A percentile compares a stretch with the other conserved stretches of the same genome.
These are phyloP conservation scores for Simplicillium sp. DNA, from an alignment of 2,329 filamentous ascomycete genomes.

Conservation along the genomic window DNA sequence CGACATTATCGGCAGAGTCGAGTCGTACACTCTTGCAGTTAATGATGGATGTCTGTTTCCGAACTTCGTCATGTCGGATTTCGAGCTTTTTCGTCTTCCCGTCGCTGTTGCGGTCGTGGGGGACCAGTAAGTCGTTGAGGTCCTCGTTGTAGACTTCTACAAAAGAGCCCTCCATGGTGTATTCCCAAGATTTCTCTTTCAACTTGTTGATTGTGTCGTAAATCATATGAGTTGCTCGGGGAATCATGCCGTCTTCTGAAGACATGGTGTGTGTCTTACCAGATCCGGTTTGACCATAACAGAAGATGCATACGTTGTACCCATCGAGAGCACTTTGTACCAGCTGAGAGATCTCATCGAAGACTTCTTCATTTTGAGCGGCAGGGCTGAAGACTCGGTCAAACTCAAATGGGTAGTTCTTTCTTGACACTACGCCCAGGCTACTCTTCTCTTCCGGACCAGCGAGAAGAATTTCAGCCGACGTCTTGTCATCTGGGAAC, in stretches of 20 bases:
- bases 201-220: slow-evolving; percentile 78
- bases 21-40: slow-evolving; percentile 71
- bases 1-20: slow-evolving; percentile 70
- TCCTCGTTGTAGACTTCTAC: slow-evolving; percentile 98
- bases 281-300: slow-evolving; percentile 75
- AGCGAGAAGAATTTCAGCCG: slow-evolving; percentile 75
- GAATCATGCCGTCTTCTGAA: slow-evolving; percentile 85
- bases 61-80: slow-evolving; percentile 75
- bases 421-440: slow-evolving; percentile 63
- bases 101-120: slow-evolving; percentile 50
- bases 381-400: slow-evolving; percentile 81
- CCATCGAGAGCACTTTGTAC: slow-evolving; percentile 94
- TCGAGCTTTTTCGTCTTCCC: slow-evolving; percentile 74
- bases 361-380: slow-evolving; percentile 75
- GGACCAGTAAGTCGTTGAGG: slow-evolving; percentile 72
- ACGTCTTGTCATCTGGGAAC: slow-evolving; percentile 76
- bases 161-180: slow-evolving; percentile 90
- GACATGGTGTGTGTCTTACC: slow-evolving; percentile 95
- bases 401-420: slow-evolving; percentile 80
- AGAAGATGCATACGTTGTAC: slow-evolving; percentile 98
- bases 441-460: slow-evolving; percentile 79
- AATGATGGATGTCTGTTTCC: slow-evolving; percentile 72
- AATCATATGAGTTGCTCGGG: slow-evolving; percentile 84
- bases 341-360: slow-evolving; percentile 92
- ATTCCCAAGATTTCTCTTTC: slow-evolving; percentile 86